phyloP scores from a whole-genome alignment of 495 filamentous ascomycete species.

The Penicillium pulvis region DNA sequence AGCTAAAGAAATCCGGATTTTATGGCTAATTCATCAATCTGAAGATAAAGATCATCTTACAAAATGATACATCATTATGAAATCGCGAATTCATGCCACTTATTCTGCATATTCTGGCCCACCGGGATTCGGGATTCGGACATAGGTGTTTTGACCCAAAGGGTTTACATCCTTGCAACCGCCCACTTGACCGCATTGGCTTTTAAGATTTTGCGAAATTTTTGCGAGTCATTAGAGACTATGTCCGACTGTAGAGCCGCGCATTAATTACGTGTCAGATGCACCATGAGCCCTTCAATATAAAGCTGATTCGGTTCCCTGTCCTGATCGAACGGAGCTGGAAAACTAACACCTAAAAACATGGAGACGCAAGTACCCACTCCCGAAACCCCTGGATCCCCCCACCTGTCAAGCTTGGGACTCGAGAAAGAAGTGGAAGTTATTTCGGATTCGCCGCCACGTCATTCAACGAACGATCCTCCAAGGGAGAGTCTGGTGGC shows the following conservation, averaged over 20 bases:
- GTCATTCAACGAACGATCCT: not conserved
- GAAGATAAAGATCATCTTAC: too few species aligned
- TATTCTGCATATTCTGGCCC: not conserved
- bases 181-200: too few species aligned
- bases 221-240: not conserved
- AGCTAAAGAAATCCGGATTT: too few species aligned
- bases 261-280: too few species aligned
- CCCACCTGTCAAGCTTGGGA: not conserved
- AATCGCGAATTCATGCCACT: not conserved
- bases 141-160: too few species aligned
- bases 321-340: not conserved
- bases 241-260: not conserved
- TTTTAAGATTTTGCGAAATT: too few species aligned
- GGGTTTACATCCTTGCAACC: too few species aligned
- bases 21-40: too few species aligned
- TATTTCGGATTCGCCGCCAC: not conserved
- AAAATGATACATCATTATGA: too few species aligned
- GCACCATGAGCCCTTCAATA: not conserved
- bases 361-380: not conserved
- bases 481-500: not conserved
- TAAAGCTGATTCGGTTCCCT: not conserved
- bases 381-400: not conserved
- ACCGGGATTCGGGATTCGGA: not conserved
- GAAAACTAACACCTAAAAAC: not conserved
- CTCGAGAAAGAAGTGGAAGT: conserved; percentile 4